Evolutionary conservation across 345 rosid species (phyloP), one percentile per base, ranked within the genome.

Genomic region (Nephelium lappaceum): DNA sequence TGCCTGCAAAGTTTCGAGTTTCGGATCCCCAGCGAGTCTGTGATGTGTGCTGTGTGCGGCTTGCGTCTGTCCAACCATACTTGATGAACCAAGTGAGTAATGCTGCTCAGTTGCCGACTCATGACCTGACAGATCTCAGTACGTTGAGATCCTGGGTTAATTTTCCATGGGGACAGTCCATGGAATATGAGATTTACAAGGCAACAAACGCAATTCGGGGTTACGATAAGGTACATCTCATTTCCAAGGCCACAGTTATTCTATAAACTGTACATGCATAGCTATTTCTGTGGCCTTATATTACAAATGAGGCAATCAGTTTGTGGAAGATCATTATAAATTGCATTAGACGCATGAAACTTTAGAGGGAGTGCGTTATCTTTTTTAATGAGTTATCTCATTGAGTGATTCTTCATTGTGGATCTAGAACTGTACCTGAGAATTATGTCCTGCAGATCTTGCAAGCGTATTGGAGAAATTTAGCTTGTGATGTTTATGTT

Each of bases 121-220:
- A 84, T 81, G 98, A 95, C 81, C 82, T 93, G 82, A 93, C 97
- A 43, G 98, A 95, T 83, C 97, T 95, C 74, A 93, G 99, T 84
- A 95, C 99, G 0, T 86, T 93, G 88, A 93, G 99, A 85, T 93
- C 99, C 76, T 95, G 99, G 99, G 83, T 92, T 70, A 95, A 95
- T 84, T 93, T 95, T 85, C 99, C 99, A 0, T 95, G 99, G 98
- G 96, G 93, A 60, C 96, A 92, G 64, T 88, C 96, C 62, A 90
- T 95, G 99, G 97, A 92, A 77, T 83, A 88, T 78, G 99, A 95
- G 81, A 93, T 95, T 73, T 95, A 95, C 71, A 95, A 95, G 85
- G 97, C 99, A 72, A 84, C 98, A 78, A 95, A 95, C 68, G 84
- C 93, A 23, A 84, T 93, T 45, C 88, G 87, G 11, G 90, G 92